A percentile compares a stretch with the other conserved stretches of the same genome.
Conservation (phyloP, 2,329 filamentous ascomycete species). For the Diaporthe capsici region DNA sequence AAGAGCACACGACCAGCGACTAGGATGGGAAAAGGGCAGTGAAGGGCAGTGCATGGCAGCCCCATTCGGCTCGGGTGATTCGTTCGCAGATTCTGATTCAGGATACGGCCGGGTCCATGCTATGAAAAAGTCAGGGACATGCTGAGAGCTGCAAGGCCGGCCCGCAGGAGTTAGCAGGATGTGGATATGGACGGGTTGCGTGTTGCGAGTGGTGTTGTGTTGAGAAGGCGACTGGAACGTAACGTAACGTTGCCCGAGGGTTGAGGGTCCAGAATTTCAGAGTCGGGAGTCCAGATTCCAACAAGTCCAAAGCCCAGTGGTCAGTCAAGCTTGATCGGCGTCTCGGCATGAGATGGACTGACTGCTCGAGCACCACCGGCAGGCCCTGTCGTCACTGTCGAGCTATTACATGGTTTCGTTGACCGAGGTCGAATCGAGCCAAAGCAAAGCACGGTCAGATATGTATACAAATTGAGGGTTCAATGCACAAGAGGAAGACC, state of each 20-base stretch:
- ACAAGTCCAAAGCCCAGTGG: neutral
- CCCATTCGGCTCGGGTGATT: neutral
- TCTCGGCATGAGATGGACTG: neutral
- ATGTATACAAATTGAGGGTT: neutral
- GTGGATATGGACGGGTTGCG: conserved; percentile 16
- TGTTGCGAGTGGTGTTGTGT: conserved; percentile 1
- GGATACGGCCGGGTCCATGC: neutral
- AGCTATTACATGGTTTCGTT: neutral
- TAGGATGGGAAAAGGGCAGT: neutral
- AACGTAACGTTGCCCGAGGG: conserved; percentile 28
- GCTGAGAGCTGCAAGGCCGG: neutral
- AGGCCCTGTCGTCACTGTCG: neutral
- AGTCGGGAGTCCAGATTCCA: neutral
- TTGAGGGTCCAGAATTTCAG: no score
- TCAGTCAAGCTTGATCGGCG: conserved; percentile 19
- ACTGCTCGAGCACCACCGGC: neutral
- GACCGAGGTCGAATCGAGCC: neutral
- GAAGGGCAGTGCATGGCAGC: neutral
- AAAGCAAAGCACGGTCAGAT: neutral
- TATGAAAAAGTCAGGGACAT: neutral
- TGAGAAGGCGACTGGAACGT: conserved; percentile 13
- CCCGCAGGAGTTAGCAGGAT: conserved; percentile 17
- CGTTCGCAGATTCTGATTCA: neutral
- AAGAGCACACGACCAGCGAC: neutral
- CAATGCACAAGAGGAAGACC: neutral